phyloP scores from a whole-genome alignment of 2,329 filamentous ascomycete genomes.

The Colletotrichum sp. region DNA sequence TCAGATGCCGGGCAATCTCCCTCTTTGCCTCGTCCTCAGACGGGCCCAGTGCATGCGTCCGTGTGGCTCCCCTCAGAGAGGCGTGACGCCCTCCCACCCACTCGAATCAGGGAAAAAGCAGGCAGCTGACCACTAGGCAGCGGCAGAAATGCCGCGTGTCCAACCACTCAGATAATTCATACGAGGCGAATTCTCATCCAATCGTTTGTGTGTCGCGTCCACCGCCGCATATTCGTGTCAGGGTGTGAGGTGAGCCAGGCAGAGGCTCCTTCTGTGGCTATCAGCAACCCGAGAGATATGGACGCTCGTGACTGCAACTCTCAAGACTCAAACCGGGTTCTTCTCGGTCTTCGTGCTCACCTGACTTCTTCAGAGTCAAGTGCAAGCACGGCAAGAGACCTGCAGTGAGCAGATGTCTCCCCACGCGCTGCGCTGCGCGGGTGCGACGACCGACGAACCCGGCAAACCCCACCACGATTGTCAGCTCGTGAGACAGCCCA shows the following conservation, averaged over 20 bases:
- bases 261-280: neutral
- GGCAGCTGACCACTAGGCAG: slow-evolving; percentile 20
- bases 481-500: slow-evolving; percentile 20
- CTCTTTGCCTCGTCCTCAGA: slow-evolving; percentile 7
- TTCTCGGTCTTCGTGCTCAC: neutral
- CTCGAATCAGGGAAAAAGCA: neutral
- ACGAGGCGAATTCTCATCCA: slow-evolving; percentile 14
- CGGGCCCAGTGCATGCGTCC: neutral
- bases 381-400: neutral
- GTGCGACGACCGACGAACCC: slow-evolving; percentile 11
- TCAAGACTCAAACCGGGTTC: neutral
- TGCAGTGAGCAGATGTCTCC: neutral
- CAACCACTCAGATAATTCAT: slow-evolving; percentile 21
- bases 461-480: slow-evolving; percentile 9
- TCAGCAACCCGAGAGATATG: neutral
- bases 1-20: neutral
- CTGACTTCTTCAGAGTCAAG: neutral
- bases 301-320: neutral
- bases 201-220: slow-evolving; percentile 2
- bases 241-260: neutral
- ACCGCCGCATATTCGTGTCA: neutral
- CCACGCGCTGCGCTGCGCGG: neutral
- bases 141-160: slow-evolving; percentile 6
- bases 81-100: slow-evolving; percentile 1
- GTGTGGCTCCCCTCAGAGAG: neutral